Conservation (phyloP, 805 yeast genomes). For the Ogataea nakhonphanomensis region DNA sequence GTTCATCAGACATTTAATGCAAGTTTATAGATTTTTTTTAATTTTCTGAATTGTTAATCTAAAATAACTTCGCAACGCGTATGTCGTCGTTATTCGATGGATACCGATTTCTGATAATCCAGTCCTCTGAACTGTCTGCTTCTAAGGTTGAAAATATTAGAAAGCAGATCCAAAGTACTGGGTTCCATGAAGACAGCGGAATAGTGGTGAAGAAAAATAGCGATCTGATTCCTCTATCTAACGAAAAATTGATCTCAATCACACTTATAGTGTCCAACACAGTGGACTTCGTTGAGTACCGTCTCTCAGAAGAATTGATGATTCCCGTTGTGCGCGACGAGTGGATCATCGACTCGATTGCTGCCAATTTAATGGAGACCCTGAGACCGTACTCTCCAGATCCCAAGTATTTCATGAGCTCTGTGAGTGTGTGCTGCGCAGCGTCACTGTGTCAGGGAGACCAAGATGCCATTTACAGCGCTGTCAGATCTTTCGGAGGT, state of each 20-base stretch:
- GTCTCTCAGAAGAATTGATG: constrained; percentile 46
- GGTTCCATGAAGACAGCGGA: constrained; percentile 14
- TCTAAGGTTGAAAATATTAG: constrained; percentile 13
- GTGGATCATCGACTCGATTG: constrained; percentile 56
- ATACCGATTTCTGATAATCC: constrained; percentile 18
- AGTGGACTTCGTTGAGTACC: constrained; percentile 50
- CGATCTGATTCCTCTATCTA: constrained; percentile 12
- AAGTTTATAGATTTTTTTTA: not conserved
- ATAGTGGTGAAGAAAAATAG: constrained; percentile 15
- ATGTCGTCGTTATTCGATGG: constrained; percentile 17
- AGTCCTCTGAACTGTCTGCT: constrained; percentile 13
- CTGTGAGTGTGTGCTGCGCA: constrained; percentile 49
- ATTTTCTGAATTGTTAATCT: not conserved
- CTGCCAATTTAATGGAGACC: constrained; percentile 41
- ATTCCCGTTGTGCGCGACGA: constrained; percentile 60
- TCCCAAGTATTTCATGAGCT: constrained; percentile 59
- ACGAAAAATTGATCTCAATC: constrained; percentile 15
- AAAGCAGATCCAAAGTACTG: constrained; percentile 17
- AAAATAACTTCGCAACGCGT: constrained; percentile 4
- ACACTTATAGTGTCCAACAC: constrained; percentile 53
- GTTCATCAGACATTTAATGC: constrained; percentile 1
- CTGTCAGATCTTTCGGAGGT: constrained; percentile 76
- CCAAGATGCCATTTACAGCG: constrained; percentile 63
- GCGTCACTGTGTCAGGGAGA: constrained; percentile 57
- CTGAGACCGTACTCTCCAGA: constrained; percentile 68